Conservation (phyloP, 2,329 filamentous ascomycete genomes). For the Xylariaceae sp. region DNA sequence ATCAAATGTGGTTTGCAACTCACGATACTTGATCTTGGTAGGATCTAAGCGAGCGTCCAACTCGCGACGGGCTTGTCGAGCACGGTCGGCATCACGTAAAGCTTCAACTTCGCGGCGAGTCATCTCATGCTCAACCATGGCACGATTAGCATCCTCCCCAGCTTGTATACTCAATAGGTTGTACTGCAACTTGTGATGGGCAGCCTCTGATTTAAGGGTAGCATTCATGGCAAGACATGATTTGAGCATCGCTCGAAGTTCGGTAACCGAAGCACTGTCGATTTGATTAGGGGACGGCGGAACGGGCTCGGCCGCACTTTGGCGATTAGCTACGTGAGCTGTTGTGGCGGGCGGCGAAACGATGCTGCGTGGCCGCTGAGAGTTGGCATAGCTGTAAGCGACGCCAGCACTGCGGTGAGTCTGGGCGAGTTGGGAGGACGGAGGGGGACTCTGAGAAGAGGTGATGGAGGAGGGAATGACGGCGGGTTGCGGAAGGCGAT, state of each 20-base stretch:
- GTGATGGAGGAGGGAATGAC: constrained; percentile 58
- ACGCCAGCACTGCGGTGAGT: constrained; percentile 26
- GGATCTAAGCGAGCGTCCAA: constrained; percentile 52
- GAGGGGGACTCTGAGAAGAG: constrained; percentile 40
- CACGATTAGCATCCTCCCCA: constrained; percentile 79
- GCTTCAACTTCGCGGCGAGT: constrained; percentile 85
- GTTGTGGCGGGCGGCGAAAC: constrained; percentile 55
- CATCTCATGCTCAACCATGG: constrained; percentile 89
- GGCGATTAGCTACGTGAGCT: constrained; percentile 8
- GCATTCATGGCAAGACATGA: constrained; percentile 54
- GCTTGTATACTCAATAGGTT: constrained; percentile 81
- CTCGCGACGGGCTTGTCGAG: constrained; percentile 57
- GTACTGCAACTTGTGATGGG: constrained; percentile 88
- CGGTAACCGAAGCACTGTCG: constrained; percentile 50
- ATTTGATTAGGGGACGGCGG: constrained; percentile 50
- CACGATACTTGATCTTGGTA: constrained; percentile 52
- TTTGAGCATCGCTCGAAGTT: constrained; percentile 57
- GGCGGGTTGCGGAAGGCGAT: constrained; percentile 38
- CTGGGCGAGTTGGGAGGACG: constrained; percentile 49
- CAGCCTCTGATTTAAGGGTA: constrained; percentile 73
- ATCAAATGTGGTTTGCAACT: constrained; percentile 66
- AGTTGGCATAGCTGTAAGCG: constrained; percentile 34
- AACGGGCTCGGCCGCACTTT: constrained; percentile 38
- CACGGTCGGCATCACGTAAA: constrained; percentile 70
- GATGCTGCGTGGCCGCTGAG: constrained; percentile 45